Percentiles rank a stretch among this genome's conserved stretches.
These are phyloP conservation scores for Schizosaccharomyces japonicus DNA, from an alignment of 805 yeast species.

Conservation along the genomic window DNA sequence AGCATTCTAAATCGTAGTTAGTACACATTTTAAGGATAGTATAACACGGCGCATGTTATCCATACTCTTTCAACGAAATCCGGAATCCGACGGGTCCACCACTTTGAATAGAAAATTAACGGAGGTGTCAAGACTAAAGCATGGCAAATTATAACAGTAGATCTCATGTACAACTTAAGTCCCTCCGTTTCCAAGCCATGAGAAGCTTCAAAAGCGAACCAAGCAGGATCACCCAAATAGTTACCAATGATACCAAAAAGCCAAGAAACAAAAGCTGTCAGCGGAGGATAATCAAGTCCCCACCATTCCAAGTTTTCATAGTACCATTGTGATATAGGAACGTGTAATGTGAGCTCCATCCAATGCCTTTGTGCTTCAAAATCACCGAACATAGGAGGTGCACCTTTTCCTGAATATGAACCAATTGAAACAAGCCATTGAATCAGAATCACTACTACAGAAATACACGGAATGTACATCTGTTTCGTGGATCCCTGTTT, in stretches of 20 bases:
- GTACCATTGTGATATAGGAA: slow-evolving; percentile 66
- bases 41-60: too few relatives aligned
- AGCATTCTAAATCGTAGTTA: too few relatives aligned
- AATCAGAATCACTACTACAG: slow-evolving; percentile 48
- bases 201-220: slow-evolving; percentile 57
- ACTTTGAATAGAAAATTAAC: slow-evolving; percentile 16
- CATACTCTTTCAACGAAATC: background rate
- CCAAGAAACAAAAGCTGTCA: slow-evolving; percentile 85
- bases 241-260: slow-evolving; percentile 45
- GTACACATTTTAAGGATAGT: too few relatives aligned
- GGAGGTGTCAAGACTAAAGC: slow-evolving; percentile 56
- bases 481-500: background rate
- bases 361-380: slow-evolving; percentile 97
- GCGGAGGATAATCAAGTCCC: slow-evolving; percentile 94
- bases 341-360: slow-evolving; percentile 68
- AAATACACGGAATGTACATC: slow-evolving; percentile 17
- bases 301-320: slow-evolving; percentile 73
- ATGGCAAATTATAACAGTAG: slow-evolving; percentile 57
- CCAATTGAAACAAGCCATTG: slow-evolving; percentile 78
- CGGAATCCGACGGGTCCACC: background rate
- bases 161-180: slow-evolving; percentile 65
- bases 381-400: slow-evolving; percentile 75
- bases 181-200: slow-evolving; percentile 49
- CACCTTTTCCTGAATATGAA: slow-evolving; percentile 43
- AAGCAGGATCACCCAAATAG: slow-evolving; percentile 29